Conservation (phyloP, 176 grass and related monocot species). For the Zizania latifolia region DNA sequence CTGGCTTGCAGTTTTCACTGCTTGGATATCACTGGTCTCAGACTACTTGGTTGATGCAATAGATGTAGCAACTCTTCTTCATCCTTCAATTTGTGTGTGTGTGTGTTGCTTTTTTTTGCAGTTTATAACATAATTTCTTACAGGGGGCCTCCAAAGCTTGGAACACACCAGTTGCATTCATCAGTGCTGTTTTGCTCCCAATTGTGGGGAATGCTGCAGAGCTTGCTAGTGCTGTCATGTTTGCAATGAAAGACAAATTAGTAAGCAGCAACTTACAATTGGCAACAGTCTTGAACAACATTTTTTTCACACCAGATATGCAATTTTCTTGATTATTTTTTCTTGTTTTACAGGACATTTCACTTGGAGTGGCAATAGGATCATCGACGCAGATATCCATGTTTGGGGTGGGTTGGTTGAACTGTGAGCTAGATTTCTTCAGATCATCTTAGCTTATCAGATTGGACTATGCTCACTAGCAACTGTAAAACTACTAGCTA, state of each 20-base stretch:
- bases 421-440: neutral
- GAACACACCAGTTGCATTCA: constrained; percentile 66
- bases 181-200: constrained; percentile 80
- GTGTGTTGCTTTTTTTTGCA: neutral
- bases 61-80: constrained; percentile 26
- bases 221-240: constrained; percentile 71
- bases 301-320: neutral
- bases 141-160: constrained; percentile 59
- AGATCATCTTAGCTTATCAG: neutral
- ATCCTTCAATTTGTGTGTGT: neutral
- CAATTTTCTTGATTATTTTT: neutral
- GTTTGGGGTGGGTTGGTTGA: constrained; percentile 56
- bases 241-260: constrained; percentile 83
- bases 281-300: neutral
- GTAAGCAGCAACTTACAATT: constrained; percentile 30
- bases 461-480: neutral
- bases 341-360: constrained; percentile 48
- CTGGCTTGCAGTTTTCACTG: constrained; percentile 68
- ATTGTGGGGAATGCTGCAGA: constrained; percentile 81
- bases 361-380: constrained; percentile 69
- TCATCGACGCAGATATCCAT: constrained; percentile 85
- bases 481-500: neutral
- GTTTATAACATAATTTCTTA: constrained; percentile 7
- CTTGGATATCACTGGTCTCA: constrained; percentile 65
- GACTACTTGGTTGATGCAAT: constrained; percentile 63